These are phyloP conservation scores for Kodamaea nitidulidarum DNA, from an alignment of 805 yeast species.

Conservation along the genomic window DNA sequence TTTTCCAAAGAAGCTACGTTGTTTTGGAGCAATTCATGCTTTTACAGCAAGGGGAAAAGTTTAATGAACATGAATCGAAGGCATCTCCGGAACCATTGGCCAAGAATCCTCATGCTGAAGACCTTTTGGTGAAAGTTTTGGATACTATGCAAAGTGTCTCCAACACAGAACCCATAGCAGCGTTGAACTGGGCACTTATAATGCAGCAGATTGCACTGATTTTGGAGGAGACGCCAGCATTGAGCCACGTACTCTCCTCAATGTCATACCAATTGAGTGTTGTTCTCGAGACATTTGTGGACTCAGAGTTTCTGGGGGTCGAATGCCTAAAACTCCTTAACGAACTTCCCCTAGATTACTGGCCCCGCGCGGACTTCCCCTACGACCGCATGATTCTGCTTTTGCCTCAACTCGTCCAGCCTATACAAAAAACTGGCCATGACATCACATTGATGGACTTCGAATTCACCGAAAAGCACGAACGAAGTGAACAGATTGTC, in stretches of 20 bases:
- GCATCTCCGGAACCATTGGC: slow-evolving; percentile 1
- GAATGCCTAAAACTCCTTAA: slow-evolving; percentile 6
- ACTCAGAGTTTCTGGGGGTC: background rate
- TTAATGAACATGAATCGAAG: background rate
- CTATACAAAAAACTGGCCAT: background rate
- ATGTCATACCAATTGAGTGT: slow-evolving; percentile 14
- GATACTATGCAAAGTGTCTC: slow-evolving; percentile 8
- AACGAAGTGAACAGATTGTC: background rate
- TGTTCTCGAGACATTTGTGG: slow-evolving; percentile 8
- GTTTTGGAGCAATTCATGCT: slow-evolving; percentile 10
- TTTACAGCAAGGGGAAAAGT: slow-evolving; percentile 1
- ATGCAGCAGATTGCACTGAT: slow-evolving; percentile 3
- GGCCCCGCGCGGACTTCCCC: slow-evolving; percentile 1
- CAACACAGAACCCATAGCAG: slow-evolving; percentile 3
- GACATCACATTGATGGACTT: slow-evolving; percentile 2
- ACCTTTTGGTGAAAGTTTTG: slow-evolving; percentile 8
- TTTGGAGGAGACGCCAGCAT: slow-evolving; percentile 3
- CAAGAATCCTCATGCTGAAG: slow-evolving; percentile 6
- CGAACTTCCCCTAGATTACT: background rate
- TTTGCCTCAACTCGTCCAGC: slow-evolving; percentile 2
- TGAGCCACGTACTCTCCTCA: slow-evolving; percentile 10
- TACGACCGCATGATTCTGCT: slow-evolving; percentile 4
- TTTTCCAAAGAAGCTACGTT: slow-evolving; percentile 3
- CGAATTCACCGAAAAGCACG: slow-evolving; percentile 1
- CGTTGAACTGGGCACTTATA: slow-evolving; percentile 10